A percentile compares a stretch with the other conserved stretches of the same genome.
Evolutionary conservation across 768 basidiomycete genomes (phyloP).

Genomic region (Fibroporia radiculosa): DNA sequence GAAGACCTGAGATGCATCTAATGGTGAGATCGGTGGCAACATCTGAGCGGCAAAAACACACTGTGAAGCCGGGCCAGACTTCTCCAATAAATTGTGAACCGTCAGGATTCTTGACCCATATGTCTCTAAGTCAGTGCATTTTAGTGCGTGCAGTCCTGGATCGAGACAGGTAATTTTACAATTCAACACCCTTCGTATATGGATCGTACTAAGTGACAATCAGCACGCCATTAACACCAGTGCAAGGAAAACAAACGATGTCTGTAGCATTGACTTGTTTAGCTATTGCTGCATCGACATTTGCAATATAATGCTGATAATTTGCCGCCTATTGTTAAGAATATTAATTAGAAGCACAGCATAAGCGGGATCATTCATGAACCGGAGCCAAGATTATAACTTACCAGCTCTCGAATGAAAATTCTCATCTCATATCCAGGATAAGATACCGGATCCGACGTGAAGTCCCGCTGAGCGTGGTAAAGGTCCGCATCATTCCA

Average conservation of each 20-base stretch:
- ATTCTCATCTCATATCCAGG: conserved; percentile 42
- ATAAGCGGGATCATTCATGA: too few species aligned
- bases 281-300: conserved; percentile 57
- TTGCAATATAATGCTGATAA: conserved; percentile 57
- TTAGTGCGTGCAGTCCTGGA: not conserved
- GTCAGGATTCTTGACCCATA: conserved; percentile 72
- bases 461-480: conserved; percentile 62
- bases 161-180: conserved; percentile 25
- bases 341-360: too few species aligned
- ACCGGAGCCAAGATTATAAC: too few species aligned
- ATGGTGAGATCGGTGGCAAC: not conserved
- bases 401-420: conserved; percentile 51
- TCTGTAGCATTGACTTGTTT: conserved; percentile 53
- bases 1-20: conserved; percentile 32
- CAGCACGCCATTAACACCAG: not conserved
- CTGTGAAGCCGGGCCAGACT: conserved; percentile 75
- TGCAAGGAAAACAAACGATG: conserved; percentile 35
- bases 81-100: conserved; percentile 64
- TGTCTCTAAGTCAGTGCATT: conserved; percentile 31
- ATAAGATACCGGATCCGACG: conserved; percentile 57
- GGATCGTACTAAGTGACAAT: conserved; percentile 48
- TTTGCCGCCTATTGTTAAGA: conserved; percentile 27
- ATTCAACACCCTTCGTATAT: conserved; percentile 52
- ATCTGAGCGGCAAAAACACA: conserved; percentile 18
- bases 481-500: conserved; percentile 79